These are phyloP conservation scores for Phytophthora pistaciae DNA, from an alignment of 352 stramenopile genomes.

Conservation along the genomic window DNA sequence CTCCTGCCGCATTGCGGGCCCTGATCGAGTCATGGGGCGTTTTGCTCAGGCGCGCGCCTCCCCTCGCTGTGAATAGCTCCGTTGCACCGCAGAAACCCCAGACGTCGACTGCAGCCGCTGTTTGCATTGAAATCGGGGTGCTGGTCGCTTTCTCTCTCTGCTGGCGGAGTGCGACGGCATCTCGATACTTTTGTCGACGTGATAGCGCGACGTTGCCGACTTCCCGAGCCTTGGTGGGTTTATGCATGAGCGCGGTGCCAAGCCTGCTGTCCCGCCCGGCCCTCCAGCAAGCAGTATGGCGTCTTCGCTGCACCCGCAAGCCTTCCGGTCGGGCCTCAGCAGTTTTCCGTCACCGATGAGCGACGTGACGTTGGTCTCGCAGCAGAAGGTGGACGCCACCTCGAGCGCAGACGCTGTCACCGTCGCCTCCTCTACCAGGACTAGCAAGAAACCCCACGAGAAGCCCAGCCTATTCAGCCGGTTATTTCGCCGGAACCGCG, in stretches of 20 bases:
- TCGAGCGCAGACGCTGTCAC: slow-evolving; percentile 16
- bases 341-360: slow-evolving; percentile 13
- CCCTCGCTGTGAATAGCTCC: slow-evolving; percentile 33
- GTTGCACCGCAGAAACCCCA: slow-evolving; percentile 25
- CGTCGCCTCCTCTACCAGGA: not conserved
- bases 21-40: slow-evolving; percentile 8
- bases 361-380: slow-evolving; percentile 5
- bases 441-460: not conserved
- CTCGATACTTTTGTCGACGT: slow-evolving; percentile 12
- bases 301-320: slow-evolving; percentile 20
- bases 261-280: slow-evolving; percentile 21
- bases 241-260: slow-evolving; percentile 35
- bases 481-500: slow-evolving; percentile 26
- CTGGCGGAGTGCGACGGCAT: not conserved
- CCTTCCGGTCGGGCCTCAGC: slow-evolving; percentile 21
- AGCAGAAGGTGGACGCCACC: slow-evolving; percentile 29
- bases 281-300: slow-evolving; percentile 35
- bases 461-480: slow-evolving; percentile 9
- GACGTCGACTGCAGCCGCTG: slow-evolving; percentile 1
- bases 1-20: slow-evolving; percentile 1
- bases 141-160: not conserved
- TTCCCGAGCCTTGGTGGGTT: slow-evolving; percentile 20
- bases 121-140: slow-evolving; percentile 3
- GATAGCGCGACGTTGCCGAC: slow-evolving; percentile 14
- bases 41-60: slow-evolving; percentile 16